Conservation (phyloP, 2,329 filamentous ascomycete genomes). For the Ramichloridium luteum region DNA sequence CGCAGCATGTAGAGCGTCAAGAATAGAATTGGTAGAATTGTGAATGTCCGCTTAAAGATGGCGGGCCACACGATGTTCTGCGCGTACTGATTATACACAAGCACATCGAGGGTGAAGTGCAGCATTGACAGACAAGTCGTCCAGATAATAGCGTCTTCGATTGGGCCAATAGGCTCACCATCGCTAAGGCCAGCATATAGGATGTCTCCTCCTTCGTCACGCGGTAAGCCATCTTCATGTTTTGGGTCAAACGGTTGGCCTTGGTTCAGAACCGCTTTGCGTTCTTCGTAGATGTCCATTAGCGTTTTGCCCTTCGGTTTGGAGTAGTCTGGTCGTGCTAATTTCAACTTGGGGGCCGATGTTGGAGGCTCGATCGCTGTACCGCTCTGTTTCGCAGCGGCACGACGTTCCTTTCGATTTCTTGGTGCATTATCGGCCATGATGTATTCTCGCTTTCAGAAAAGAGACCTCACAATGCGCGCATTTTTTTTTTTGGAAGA, state of each 20-base stretch:
- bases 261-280: conserved; percentile 32
- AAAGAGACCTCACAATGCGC: no score
- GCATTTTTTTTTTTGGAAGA: no score
- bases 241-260: conserved; percentile 41
- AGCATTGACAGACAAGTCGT: conserved; percentile 52
- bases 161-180: conserved; percentile 33
- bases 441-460: no score
- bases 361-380: conserved; percentile 23
- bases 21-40: conserved; percentile 32
- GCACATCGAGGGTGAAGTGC: conserved; percentile 65
- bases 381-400: conserved; percentile 24
- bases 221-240: conserved; percentile 19
- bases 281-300: conserved; percentile 58
- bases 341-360: conserved; percentile 45
- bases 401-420: conserved; percentile 37
- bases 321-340: conserved; percentile 57
- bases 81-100: conserved; percentile 71
- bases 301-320: conserved; percentile 54
- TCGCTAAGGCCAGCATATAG: conserved; percentile 26
- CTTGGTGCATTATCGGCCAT: conserved; percentile 15
- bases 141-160: conserved; percentile 38
- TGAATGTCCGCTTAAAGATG: conserved; percentile 41
- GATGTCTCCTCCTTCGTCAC: conserved; percentile 25
- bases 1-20: conserved; percentile 34
- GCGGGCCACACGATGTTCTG: conserved; percentile 49